Evolutionary conservation across 192 early-diverging fungal species (phyloP), one percentile per base, ranked within the genome.

Genomic region (Haplosporangium gracile): DNA sequence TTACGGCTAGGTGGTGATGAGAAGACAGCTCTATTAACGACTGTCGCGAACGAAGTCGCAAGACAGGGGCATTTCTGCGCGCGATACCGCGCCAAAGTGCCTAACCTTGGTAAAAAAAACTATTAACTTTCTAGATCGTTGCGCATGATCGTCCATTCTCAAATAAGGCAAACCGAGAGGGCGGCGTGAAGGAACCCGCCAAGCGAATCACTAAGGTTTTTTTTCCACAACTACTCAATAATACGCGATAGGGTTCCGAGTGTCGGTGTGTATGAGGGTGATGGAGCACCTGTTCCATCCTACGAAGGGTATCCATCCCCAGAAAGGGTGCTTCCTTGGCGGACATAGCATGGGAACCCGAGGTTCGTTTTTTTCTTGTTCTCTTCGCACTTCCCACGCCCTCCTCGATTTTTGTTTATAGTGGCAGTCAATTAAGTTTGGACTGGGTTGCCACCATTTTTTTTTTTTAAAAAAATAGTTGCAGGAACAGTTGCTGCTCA

Each of bases 241-340:
- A 1, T 20, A 1, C n/a, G 3, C 39, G 15, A 26, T 43, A 85
- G 82, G 77, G 1, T 79, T 79, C 45, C 77, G 82, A 2, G 82
- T 85, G 40, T 65, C 60, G 10, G 42, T 78, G 15, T 79, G 82
- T 70, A 75, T 42, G 10, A 65, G 55, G 42, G 82, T 85, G 36
- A 65, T 85, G 60, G 82, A 85, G 15, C 68, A 85, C 53, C 69
- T 85, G 22, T 85, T 85, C 57, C 82, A 85, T 45, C 82, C 82
- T 2, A 63, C 39, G 0, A 70, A 73, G 7, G 82, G 82, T 15
- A 16, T 76, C 16, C 74, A 85, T 63, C 82, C 82, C 16, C 38
- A 76, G 53, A 75, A 79, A 10, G 82, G 77, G 2, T 85, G 82
- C 49, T 85, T 85, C 40, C 77, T 76, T 39, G 82, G 82, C 10